Base-by-base conservation (phyloP, 805 yeast genomes). In the Candida koratica region DNA sequence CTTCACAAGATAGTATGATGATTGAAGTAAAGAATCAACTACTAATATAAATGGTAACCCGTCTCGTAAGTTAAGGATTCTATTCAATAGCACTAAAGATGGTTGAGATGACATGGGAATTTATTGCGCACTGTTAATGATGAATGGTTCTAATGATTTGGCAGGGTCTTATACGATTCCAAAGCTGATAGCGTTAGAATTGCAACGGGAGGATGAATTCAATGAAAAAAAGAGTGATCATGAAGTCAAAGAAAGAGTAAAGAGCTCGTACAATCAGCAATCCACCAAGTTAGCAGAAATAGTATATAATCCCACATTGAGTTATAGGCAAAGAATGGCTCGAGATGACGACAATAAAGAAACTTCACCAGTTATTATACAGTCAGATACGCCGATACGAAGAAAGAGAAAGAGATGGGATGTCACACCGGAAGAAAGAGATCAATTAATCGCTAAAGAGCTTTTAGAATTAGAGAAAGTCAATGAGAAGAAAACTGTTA, bases 31-130 rank as follows among this genome's bases (percentile, higher is more conserved):
- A 1, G 84, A 70, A 54, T 93, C 97, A 6, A 75, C 52, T 4
- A 83, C 64, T 4, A 90, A 65, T 3, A 86, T 56, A 37, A 90
- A 74, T 0, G 95, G 94, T 0, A 90, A 73, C 15, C 58, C 58
- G 49, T 93, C 97, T 45, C 80, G 84, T 34, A 85, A 60, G 3
- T 79, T 59, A 3, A 93, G 56, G 5, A 86, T 63, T 40, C 97
- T 63, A 30, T 71, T 77, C 38, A 89, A 64, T 5, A 88, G 63
- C 20, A 82, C 81, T 5, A 55, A 41, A 4, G 71, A 56, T 28
- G 50, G 58, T 39, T 61, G 68, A 3, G 52, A 46, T 11, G 63
- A 45, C 69, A 63, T 62, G 7, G 4, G 7, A 27, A 17, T n/a
- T 28, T 11, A 12, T 17, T 33, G 10, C 36, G 35, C 28, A 33